These are phyloP conservation scores for Betula pendula DNA, from an alignment of 306 rosid species.

Conservation along the genomic window DNA sequence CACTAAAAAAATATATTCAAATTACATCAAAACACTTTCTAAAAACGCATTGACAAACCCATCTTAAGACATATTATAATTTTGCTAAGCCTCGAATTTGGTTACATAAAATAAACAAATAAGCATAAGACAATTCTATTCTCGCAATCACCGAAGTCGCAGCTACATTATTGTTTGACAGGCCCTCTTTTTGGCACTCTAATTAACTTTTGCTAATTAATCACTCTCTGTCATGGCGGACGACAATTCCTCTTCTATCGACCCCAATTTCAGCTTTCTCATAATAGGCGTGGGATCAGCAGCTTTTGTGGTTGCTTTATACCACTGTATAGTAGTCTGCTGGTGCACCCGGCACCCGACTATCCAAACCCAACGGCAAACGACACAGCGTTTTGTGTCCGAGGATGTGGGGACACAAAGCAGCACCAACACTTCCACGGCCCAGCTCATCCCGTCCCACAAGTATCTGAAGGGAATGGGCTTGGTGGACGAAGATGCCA, in stretches of 20 bases:
- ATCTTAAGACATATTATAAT: too few relatives aligned
- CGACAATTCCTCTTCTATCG: neutral
- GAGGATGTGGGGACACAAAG: neutral
- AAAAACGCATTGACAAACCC: too few relatives aligned
- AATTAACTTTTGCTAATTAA: neutral
- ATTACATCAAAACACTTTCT: too few relatives aligned
- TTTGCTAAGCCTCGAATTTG: too few relatives aligned
- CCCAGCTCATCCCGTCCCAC: conserved; percentile 47
- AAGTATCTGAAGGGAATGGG: conserved; percentile 22
- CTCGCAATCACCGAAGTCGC: conserved; percentile 34
- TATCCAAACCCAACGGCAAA: neutral
- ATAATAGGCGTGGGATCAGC: conserved; percentile 50
- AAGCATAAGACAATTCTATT: conserved; percentile 21
- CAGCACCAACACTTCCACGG: conserved; percentile 1
- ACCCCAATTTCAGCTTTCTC: conserved; percentile 19
- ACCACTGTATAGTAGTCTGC: conserved; percentile 47
- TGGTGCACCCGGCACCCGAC: conserved; percentile 22
- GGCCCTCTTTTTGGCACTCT: conserved; percentile 20
- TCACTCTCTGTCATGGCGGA: conserved; percentile 20
- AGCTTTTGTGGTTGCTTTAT: conserved; percentile 41
- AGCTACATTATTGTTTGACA: neutral
- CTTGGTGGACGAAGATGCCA: conserved; percentile 21
- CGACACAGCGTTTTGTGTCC: neutral
- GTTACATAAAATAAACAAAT: neutral
- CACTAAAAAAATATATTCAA: too few relatives aligned